These are phyloP conservation scores for Plasmodium coatneyi DNA, from an alignment of 169 alveolate species.

Conservation along the genomic window DNA sequence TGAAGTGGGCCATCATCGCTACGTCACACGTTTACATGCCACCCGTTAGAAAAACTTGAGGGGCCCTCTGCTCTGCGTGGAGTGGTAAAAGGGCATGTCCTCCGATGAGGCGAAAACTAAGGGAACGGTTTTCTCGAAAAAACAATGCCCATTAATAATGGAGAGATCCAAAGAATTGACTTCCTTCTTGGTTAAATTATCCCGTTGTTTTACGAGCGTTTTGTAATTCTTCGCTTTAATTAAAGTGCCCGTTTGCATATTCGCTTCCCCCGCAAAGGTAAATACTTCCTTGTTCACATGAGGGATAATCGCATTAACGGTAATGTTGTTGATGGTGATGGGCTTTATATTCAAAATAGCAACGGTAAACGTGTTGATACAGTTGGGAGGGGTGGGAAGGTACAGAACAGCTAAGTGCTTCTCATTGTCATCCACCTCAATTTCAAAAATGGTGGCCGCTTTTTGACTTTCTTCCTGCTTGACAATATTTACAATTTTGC, in stretches of 20 bases:
- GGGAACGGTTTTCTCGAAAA: slow-evolving; percentile 56
- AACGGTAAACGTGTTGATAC: slow-evolving; percentile 13
- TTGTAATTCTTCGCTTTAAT: slow-evolving; percentile 45
- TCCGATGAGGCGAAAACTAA: slow-evolving; percentile 42
- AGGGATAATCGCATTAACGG: slow-evolving; percentile 61
- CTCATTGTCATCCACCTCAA: slow-evolving; percentile 43
- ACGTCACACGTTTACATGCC: neutral
- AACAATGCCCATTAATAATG: slow-evolving; percentile 26
- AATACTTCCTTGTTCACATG: slow-evolving; percentile 46
- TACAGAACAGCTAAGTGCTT: slow-evolving; percentile 29
- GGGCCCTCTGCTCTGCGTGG: slow-evolving; percentile 13
- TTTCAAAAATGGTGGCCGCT: slow-evolving; percentile 17
- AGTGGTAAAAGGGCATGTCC: slow-evolving; percentile 35
- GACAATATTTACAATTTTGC: slow-evolving; percentile 36
- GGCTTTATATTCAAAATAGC: slow-evolving; percentile 66
- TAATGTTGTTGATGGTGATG: slow-evolving; percentile 41
- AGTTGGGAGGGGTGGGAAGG: slow-evolving; percentile 1
- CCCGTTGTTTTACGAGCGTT: slow-evolving; percentile 69
- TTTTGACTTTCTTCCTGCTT: neutral
- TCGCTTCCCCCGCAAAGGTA: neutral
- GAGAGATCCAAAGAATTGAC: slow-evolving; percentile 25
- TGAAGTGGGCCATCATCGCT: neutral
- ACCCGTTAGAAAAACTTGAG: slow-evolving; percentile 22
- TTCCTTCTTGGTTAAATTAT: slow-evolving; percentile 63
- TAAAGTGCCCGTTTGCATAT: slow-evolving; percentile 48